Evolutionary conservation across 2,329 filamentous ascomycete species (phyloP), one percentile per base, ranked within the genome.

Genomic region (Fusarium metavorans): DNA sequence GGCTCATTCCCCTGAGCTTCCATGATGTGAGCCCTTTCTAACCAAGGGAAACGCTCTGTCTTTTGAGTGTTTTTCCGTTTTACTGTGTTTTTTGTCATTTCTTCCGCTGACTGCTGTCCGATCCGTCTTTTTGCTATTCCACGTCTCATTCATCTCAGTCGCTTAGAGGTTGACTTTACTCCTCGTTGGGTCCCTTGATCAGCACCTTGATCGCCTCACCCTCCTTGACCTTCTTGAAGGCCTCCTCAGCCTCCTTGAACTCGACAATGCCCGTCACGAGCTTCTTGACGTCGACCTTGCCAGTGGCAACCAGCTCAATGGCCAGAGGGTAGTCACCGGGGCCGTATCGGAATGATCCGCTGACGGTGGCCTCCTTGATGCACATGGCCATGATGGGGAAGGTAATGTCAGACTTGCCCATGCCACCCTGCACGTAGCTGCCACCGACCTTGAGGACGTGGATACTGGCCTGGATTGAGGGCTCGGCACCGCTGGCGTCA

Each of bases 361-460:
- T 94, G 56, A 94, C 89, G 13, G 92, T 97, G 61, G 98, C 87
- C 87, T 98, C 96, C 86, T 98, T 98, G 60, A 92, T 88, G 82
- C 95, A 97, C 80, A 97, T 88, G 6, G 94, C 93, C 90, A 96
- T 94, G 82, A 98, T 97, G 61, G 96, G 96, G 86, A 98, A 98
- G 10, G 85, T 93, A 82, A 98, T 95, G 80, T 98, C 94, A 43
- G 91, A 84, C 81, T 93, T 93, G 80, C 96, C 96, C 95, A 98
- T 97, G 65, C 95, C 95, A 69, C 92, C 94, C 85, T 97, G 95
- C 10, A 97, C 92, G 78, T 94, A 96, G 18, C 89, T 92, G 35
- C 94, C 94, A 66, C 94, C 94, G 56, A 87, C 87, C 73, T 92
- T 89, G 30, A 95, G 89, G 23, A 88, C 88, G 83, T 95, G 92